phyloP scores from a whole-genome alignment of 768 basidiomycete genomes.

The Naganishia vaughanmartiniae region DNA sequence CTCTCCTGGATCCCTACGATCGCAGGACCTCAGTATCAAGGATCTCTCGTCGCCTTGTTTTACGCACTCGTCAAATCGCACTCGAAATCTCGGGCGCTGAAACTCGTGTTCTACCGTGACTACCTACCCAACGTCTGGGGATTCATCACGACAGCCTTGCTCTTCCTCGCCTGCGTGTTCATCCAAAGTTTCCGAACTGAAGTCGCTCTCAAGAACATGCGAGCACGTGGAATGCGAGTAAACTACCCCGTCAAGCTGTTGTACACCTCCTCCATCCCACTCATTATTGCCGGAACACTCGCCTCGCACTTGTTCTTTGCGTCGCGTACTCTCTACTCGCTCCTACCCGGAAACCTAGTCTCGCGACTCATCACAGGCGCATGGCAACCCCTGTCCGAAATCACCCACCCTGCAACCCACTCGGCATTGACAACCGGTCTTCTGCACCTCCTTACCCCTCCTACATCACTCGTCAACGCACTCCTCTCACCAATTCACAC shows the following conservation, averaged over 20 bases:
- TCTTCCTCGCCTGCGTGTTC: conserved; percentile 8
- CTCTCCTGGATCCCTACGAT: conserved; percentile 3
- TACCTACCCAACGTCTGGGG: conserved; percentile 22
- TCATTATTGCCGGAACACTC: conserved; percentile 12
- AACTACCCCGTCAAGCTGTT: conserved; percentile 23
- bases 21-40: conserved; percentile 20
- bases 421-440: conserved; percentile 3
- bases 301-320: conserved; percentile 22
- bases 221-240: conserved; percentile 19
- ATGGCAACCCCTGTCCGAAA: conserved; percentile 27
- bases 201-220: conserved; percentile 17
- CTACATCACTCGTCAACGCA: conserved; percentile 13
- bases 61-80: conserved; percentile 13
- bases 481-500: conserved; percentile 9
- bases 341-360: conserved; percentile 15
- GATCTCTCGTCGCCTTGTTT: conserved; percentile 6
- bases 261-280: conserved; percentile 12
- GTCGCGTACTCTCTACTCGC: conserved; percentile 2
- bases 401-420: conserved; percentile 17
- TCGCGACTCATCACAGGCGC: conserved; percentile 9
- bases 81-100: conserved; percentile 5
- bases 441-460: conserved; percentile 26
- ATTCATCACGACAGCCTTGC: conserved; percentile 2
- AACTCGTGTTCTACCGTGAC: conserved; percentile 9
- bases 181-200: conserved; percentile 17